Percentiles rank a stretch among this genome's conserved stretches.
These are phyloP conservation scores for Beauveria pseudobassiana DNA, from an alignment of 2,329 filamentous ascomycete species.

Conservation along the genomic window DNA sequence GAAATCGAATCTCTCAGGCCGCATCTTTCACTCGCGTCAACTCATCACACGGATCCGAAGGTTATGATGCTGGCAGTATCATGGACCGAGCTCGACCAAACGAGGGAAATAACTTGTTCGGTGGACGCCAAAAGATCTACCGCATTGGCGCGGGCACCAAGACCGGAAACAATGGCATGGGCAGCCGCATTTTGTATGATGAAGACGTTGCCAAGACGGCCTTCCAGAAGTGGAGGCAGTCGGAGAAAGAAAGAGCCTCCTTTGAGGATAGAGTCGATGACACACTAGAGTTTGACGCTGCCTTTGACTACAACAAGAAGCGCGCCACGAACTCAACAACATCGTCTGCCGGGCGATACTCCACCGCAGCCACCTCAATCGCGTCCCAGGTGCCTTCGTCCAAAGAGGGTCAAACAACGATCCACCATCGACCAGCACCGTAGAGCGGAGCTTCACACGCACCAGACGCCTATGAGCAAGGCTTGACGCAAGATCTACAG, in stretches of 20 bases:
- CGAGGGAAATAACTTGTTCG: constrained; percentile 90
- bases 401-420: constrained; percentile 41
- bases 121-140: constrained; percentile 92
- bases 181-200: constrained; percentile 71
- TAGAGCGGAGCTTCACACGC: constrained; percentile 63
- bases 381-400: constrained; percentile 50
- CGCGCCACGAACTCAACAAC: constrained; percentile 82
- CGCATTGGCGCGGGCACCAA: constrained; percentile 58
- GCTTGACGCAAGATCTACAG: constrained; percentile 69
- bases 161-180: constrained; percentile 39
- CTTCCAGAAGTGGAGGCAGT: constrained; percentile 68
- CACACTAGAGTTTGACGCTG: constrained; percentile 36
- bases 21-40: constrained; percentile 52
- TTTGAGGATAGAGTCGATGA: constrained; percentile 29
- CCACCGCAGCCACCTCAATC: constrained; percentile 82
- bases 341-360: constrained; percentile 63
- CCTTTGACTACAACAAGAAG: constrained; percentile 62
- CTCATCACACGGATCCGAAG: constrained; percentile 64
- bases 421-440: constrained; percentile 25
- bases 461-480: constrained; percentile 68
- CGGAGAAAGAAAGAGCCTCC: constrained; percentile 49
- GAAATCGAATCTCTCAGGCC: constrained; percentile 78
- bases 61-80: constrained; percentile 61
- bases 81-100: constrained; percentile 76
- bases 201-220: constrained; percentile 77